Percentiles rank a stretch among this genome's conserved stretches.
These are phyloP conservation scores for Teunomyces kruisii DNA, from an alignment of 805 yeast species.

Conservation along the genomic window DNA sequence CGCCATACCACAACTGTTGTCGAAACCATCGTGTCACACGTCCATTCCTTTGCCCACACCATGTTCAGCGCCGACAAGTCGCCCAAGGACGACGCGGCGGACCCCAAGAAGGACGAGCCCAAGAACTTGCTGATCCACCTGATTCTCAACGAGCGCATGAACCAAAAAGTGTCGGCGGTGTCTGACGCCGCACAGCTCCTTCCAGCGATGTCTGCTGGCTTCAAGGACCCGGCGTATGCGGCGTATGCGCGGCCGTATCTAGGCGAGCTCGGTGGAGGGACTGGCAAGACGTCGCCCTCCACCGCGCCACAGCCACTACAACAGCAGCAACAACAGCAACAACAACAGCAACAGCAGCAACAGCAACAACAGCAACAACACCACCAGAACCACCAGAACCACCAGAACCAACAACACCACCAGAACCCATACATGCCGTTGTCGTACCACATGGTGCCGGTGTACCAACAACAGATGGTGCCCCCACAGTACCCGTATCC, in stretches of 20 bases:
- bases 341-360: background rate
- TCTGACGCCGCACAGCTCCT: too few relatives aligned
- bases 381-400: background rate
- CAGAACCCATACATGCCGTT: too few relatives aligned
- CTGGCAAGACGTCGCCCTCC: too few relatives aligned
- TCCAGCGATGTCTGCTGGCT: background rate
- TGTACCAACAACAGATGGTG: conserved; percentile 2
- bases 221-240: conserved; percentile 4
- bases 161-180: background rate
- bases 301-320: too few relatives aligned
- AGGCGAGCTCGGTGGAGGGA: too few relatives aligned
- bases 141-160: conserved; percentile 6
- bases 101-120: conserved; percentile 1
- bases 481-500: background rate
- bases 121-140: conserved; percentile 10
- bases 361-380: too few relatives aligned
- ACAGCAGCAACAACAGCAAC: background rate
- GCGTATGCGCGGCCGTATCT: too few relatives aligned
- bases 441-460: conserved; percentile 1
- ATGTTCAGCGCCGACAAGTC: conserved; percentile 1
- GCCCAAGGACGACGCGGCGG: conserved; percentile 2
- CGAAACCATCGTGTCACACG: too few relatives aligned
- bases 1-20: too few relatives aligned
- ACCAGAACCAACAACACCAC: background rate
- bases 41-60: too few relatives aligned